A percentile compares a stretch with the other conserved stretches of the same genome.
Evolutionary conservation across 495 filamentous ascomycete species (phyloP).

Genomic region (Neurospora sp.): DNA sequence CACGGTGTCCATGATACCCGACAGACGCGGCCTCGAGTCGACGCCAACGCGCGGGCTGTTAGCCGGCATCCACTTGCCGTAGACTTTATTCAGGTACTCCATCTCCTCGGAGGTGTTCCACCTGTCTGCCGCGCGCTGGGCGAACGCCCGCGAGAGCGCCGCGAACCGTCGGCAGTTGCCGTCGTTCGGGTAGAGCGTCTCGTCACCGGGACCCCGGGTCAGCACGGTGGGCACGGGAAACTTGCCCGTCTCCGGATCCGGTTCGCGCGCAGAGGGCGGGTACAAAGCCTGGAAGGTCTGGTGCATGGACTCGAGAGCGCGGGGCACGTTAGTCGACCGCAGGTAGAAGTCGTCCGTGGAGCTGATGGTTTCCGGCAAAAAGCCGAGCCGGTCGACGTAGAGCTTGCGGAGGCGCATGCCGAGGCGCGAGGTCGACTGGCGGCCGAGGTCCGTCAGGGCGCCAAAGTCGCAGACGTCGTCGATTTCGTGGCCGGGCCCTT

Average conservation of each 20-base stretch:
- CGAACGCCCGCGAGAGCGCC: slow-evolving; percentile 71
- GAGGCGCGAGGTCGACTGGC: slow-evolving; percentile 72
- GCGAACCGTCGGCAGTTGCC: slow-evolving; percentile 73
- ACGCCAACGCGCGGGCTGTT: slow-evolving; percentile 58
- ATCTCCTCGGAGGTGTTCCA: slow-evolving; percentile 83
- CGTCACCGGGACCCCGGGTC: slow-evolving; percentile 60
- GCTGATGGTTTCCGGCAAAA: slow-evolving; percentile 61
- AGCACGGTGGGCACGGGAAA: slow-evolving; percentile 69
- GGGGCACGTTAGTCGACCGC: slow-evolving; percentile 72
- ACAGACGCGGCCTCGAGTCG: slow-evolving; percentile 72
- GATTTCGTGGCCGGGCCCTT: slow-evolving; percentile 56
- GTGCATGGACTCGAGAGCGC: slow-evolving; percentile 81
- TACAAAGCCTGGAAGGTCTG: slow-evolving; percentile 88
- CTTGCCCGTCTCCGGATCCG: slow-evolving; percentile 21
- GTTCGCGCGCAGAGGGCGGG: slow-evolving; percentile 52
- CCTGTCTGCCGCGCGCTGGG: slow-evolving; percentile 63
- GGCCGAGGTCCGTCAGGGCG: slow-evolving; percentile 78
- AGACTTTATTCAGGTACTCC: slow-evolving; percentile 64
- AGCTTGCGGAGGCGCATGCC: slow-evolving; percentile 70
- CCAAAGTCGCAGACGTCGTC: slow-evolving; percentile 77
- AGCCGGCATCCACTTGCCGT: slow-evolving; percentile 79
- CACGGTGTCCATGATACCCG: slow-evolving; percentile 88
- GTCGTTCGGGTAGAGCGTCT: slow-evolving; percentile 91
- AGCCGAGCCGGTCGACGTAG: slow-evolving; percentile 80
- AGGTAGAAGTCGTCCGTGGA: slow-evolving; percentile 67